Conservation (phyloP, 306 rosid species). For the Castanea mollissima region DNA sequence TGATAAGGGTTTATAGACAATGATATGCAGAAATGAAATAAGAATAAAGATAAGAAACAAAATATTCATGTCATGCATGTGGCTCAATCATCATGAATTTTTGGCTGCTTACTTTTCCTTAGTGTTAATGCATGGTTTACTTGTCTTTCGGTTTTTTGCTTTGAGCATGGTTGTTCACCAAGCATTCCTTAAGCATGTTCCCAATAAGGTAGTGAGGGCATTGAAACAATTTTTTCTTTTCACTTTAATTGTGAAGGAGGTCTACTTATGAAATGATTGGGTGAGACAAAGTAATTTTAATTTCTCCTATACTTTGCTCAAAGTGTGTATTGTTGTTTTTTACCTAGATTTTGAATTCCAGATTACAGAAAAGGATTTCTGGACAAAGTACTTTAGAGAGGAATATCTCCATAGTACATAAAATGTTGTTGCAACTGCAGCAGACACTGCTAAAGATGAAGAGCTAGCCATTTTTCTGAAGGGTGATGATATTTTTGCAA, state of each 20-base stretch:
- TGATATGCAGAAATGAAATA: no score
- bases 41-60: no score
- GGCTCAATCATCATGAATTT: not conserved
- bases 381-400: slow-evolving; percentile 89
- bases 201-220: slow-evolving; percentile 62
- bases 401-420: slow-evolving; percentile 84
- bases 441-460: slow-evolving; percentile 98
- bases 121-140: slow-evolving; percentile 5
- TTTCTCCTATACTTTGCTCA: slow-evolving; percentile 1
- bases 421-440: slow-evolving; percentile 80
- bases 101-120: slow-evolving; percentile 13
- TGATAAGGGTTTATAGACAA: no score
- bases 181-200: slow-evolving; percentile 79
- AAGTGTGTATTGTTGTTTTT: slow-evolving; percentile 8
- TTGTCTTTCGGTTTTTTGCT: slow-evolving; percentile 65
- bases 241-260: not conserved
- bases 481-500: slow-evolving; percentile 84
- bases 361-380: slow-evolving; percentile 88
- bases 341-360: slow-evolving; percentile 29
- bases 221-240: slow-evolving; percentile 7
- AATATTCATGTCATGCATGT: not conserved
- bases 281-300: not conserved
- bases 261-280: not conserved
- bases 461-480: slow-evolving; percentile 86
- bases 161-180: slow-evolving; percentile 87